A percentile compares a stretch with the other conserved stretches of the same genome.
These are phyloP conservation scores for Cubamyces lactineus DNA, from an alignment of 768 basidiomycete species.

Conservation along the genomic window DNA sequence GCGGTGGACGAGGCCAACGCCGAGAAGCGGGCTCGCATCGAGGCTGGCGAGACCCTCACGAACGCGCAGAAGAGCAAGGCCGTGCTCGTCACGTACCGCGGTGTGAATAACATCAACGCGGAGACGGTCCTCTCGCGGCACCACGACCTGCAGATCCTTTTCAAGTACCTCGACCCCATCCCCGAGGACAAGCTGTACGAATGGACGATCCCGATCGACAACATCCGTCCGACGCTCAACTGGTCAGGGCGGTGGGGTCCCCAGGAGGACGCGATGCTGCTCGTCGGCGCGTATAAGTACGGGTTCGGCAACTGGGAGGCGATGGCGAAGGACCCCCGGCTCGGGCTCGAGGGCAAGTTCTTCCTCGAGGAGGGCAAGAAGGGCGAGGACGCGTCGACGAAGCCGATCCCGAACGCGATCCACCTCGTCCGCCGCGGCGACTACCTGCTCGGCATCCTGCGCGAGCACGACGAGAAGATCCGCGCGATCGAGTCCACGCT, in stretches of 20 bases:
- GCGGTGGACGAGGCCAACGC: slow-evolving; percentile 86
- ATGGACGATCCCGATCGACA: slow-evolving; percentile 91
- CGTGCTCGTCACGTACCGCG: slow-evolving; percentile 87
- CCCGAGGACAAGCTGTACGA: slow-evolving; percentile 67
- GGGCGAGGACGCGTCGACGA: slow-evolving; percentile 78
- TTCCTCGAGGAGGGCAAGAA: slow-evolving; percentile 99
- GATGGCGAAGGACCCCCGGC: slow-evolving; percentile 85
- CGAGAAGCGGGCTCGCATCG: slow-evolving; percentile 73
- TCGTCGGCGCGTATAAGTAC: slow-evolving; percentile 90
- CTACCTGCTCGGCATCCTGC: slow-evolving; percentile 82
- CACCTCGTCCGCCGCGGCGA: slow-evolving; percentile 97
- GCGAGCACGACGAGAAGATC: slow-evolving; percentile 89
- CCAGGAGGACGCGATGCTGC: slow-evolving; percentile 90
- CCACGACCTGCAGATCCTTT: slow-evolving; percentile 87
- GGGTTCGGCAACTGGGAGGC: slow-evolving; percentile 98
- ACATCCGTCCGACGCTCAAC: slow-evolving; percentile 90
- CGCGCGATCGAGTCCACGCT: slow-evolving; percentile 85
- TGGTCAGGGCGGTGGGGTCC: slow-evolving; percentile 97
- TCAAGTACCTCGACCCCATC: slow-evolving; percentile 72
- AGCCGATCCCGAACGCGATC: slow-evolving; percentile 95
- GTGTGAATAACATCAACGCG: slow-evolving; percentile 93
- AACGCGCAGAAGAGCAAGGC: slow-evolving; percentile 98
- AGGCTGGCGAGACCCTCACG: slow-evolving; percentile 85
- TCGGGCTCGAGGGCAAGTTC: slow-evolving; percentile 89
- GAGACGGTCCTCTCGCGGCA: slow-evolving; percentile 92